Conservation (phyloP, 352 stramenopile genomes). For the Thalassiosira ordinaria region DNA sequence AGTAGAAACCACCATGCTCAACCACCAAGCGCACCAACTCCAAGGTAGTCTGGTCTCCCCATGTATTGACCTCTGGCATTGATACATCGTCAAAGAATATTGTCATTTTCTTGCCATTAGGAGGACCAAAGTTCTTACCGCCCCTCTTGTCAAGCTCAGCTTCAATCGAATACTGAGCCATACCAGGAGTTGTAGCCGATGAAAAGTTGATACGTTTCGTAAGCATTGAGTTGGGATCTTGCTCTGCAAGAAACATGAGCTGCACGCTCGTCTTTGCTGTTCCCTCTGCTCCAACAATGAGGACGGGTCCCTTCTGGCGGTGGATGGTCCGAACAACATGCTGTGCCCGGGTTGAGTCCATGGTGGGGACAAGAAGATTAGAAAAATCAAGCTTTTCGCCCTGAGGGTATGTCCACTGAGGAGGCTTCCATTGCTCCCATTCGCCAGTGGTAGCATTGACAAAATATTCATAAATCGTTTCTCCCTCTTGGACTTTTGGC, state of each 20-base stretch:
- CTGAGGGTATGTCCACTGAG: slow-evolving; percentile 94
- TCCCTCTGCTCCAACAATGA: slow-evolving; percentile 96
- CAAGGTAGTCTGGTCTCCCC: slow-evolving; percentile 97
- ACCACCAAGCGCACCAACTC: slow-evolving; percentile 98
- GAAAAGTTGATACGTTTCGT: slow-evolving; percentile 99
- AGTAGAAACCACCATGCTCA: slow-evolving; percentile 96
- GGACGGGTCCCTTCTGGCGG: slow-evolving; percentile 89
- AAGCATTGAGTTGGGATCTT: slow-evolving; percentile 93
- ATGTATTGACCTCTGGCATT: slow-evolving; percentile 97
- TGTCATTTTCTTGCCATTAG: slow-evolving; percentile 98
- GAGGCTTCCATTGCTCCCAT: slow-evolving; percentile 95
- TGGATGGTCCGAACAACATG: slow-evolving; percentile 94
- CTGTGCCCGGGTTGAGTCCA: slow-evolving; percentile 96
- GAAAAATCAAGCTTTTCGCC: slow-evolving; percentile 95
- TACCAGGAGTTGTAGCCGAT: slow-evolving; percentile 95
- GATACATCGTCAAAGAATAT: slow-evolving; percentile 98
- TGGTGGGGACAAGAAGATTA: slow-evolving; percentile 97
- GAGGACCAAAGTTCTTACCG: slow-evolving; percentile 97
- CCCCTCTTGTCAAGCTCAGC: slow-evolving; percentile 97
- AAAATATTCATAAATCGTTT: slow-evolving; percentile 93
- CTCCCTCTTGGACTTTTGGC: slow-evolving; percentile 81
- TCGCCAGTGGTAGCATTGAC: slow-evolving; percentile 91
- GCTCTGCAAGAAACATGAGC: slow-evolving; percentile 96
- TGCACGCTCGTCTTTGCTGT: slow-evolving; percentile 98
- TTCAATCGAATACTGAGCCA: slow-evolving; percentile 98